Evolutionary conservation across 1,284 basidiomycete genomes (phyloP).

Genomic region (Mycena citricolor): DNA sequence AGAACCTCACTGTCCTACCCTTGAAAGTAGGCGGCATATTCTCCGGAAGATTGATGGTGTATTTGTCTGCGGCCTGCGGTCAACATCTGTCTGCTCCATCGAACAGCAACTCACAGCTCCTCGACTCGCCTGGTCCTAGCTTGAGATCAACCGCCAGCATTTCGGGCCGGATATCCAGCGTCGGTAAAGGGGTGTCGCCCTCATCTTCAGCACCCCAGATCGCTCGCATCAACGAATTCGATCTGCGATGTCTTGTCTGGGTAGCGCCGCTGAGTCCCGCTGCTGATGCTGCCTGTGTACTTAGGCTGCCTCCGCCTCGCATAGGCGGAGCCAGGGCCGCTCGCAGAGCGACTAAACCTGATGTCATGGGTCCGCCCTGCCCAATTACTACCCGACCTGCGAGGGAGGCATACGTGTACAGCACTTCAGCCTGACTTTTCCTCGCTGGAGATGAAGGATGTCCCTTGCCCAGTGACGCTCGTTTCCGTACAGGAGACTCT

Average conservation of each 20-base stretch:
- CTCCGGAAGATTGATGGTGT: slow-evolving; percentile 72
- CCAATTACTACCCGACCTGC: slow-evolving; percentile 17
- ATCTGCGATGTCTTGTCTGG: slow-evolving; percentile 43
- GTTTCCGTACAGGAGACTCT: too few species aligned
- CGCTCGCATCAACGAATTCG: slow-evolving; percentile 39
- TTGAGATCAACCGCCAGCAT: slow-evolving; percentile 83
- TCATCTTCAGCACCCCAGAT: slow-evolving; percentile 44
- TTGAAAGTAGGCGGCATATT: slow-evolving; percentile 88
- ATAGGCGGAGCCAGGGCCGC: slow-evolving; percentile 8
- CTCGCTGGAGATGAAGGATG: slow-evolving; percentile 35
- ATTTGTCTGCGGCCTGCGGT: slow-evolving; percentile 59
- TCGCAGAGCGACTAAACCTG: slow-evolving; percentile 8
- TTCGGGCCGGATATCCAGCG: slow-evolving; percentile 77
- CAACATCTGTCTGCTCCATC: slow-evolving; percentile 5
- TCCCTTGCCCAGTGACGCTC: slow-evolving; percentile 45
- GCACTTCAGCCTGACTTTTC: too few species aligned
- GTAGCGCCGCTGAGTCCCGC: slow-evolving; percentile 26
- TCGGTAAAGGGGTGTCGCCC: slow-evolving; percentile 71
- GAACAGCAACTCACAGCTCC: slow-evolving; percentile 68
- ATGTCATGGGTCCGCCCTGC: slow-evolving; percentile 10
- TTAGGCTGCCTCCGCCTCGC: slow-evolving; percentile 19
- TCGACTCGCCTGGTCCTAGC: slow-evolving; percentile 76
- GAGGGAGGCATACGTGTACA: slow-evolving; percentile 22
- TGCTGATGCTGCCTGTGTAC: slow-evolving; percentile 8
- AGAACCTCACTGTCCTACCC: slow-evolving; percentile 82